A percentile compares a stretch with the other conserved stretches of the same genome.
Evolutionary conservation across 371 early-diverging fungal genomes (phyloP).

Genomic region (Coemansia sp.): DNA sequence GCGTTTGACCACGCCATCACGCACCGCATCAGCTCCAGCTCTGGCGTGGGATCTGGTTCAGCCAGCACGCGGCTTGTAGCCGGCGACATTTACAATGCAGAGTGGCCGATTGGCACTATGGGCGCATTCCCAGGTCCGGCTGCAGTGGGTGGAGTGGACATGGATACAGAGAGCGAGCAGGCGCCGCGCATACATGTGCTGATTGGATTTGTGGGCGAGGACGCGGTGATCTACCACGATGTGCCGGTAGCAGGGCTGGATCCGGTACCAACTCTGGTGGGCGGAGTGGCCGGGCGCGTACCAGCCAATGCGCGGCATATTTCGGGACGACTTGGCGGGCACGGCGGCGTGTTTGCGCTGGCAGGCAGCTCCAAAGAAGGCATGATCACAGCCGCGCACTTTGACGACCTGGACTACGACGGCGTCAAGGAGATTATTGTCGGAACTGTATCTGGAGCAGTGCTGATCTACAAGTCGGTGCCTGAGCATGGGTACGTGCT

Average conservation of each 20-base stretch:
- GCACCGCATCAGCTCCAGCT: conserved; percentile 3
- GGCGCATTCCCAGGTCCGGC: conserved; percentile 2
- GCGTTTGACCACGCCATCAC: conserved; percentile 30
- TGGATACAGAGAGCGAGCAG: background rate
- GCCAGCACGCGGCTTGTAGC: conserved; percentile 14
- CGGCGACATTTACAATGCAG: conserved; percentile 29
- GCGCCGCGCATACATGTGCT: conserved; percentile 37
- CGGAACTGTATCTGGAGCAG: conserved; percentile 71
- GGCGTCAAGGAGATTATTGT: conserved; percentile 68
- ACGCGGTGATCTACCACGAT: conserved; percentile 47
- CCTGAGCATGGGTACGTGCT: conserved; percentile 55
- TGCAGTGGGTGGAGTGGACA: background rate
- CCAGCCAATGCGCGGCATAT: conserved; percentile 30
- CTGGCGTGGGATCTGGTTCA: background rate
- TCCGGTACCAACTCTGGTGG: conserved; percentile 47
- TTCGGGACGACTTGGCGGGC: conserved; percentile 32
- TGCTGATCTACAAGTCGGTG: conserved; percentile 70
- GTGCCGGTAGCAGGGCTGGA: conserved; percentile 44
- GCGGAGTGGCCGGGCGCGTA: conserved; percentile 25
- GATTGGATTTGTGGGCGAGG: conserved; percentile 46
- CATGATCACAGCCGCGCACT: conserved; percentile 62
- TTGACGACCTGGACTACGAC: conserved; percentile 74
- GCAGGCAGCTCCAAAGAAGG: conserved; percentile 41
- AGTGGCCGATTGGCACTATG: conserved; percentile 40
- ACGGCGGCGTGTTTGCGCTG: conserved; percentile 45